Conservation (phyloP, 192 early-diverging fungal species). For the Kappamyces sp. region DNA sequence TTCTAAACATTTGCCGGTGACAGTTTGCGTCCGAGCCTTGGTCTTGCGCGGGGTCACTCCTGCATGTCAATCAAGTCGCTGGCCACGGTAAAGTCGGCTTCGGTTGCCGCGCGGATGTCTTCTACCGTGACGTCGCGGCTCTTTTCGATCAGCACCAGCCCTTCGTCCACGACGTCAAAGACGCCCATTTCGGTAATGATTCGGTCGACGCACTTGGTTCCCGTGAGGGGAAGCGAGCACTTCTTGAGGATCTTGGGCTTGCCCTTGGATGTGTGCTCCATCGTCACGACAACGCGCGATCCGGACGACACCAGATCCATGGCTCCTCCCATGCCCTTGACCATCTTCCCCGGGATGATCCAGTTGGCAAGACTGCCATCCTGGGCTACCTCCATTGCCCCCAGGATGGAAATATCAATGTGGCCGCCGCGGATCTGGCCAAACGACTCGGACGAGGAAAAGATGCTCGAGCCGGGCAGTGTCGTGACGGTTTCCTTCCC, state of each 20-base stretch:
- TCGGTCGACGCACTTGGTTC: conserved; percentile 55
- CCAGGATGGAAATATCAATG: conserved; percentile 69
- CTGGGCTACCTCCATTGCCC: conserved; percentile 71
- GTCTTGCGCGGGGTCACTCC: no score
- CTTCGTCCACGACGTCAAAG: conserved; percentile 17
- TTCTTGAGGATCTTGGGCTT: conserved; percentile 67
- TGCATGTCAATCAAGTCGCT: no score
- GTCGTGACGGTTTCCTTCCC: conserved; percentile 76
- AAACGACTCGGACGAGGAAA: conserved; percentile 71
- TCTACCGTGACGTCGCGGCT: conserved; percentile 6
- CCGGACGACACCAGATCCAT: conserved; percentile 73
- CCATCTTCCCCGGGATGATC: conserved; percentile 81
- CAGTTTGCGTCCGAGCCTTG: no score
- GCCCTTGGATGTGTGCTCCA: conserved; percentile 59
- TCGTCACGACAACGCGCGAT: conserved; percentile 70
- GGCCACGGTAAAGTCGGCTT: conserved; percentile 12
- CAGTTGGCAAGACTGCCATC: conserved; percentile 77
- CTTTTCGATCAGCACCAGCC: conserved; percentile 4
- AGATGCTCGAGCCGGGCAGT: conserved; percentile 60
- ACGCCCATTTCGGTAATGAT: conserved; percentile 55
- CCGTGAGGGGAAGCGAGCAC: conserved; percentile 69
- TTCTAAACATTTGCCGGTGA: no score
- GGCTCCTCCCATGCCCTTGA: conserved; percentile 80
- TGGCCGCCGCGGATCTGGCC: conserved; percentile 76
- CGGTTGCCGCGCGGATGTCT: neutral